phyloP scores from a whole-genome alignment of 306 rosid genomes.

The Mimosa pudica region DNA sequence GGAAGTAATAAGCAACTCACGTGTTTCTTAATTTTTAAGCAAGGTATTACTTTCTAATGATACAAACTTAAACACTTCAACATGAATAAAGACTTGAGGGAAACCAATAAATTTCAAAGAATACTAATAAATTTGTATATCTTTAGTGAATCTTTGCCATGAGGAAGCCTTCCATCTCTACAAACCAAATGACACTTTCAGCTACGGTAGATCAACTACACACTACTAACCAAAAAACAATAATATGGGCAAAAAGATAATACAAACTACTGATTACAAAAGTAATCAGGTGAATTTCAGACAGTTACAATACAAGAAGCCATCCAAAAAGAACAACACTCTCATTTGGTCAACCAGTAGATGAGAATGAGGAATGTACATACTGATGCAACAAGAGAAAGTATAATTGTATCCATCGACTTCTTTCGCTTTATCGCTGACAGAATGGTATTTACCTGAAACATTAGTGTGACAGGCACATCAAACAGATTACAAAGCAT shows the following conservation, averaged over 20 bases:
- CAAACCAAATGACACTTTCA: slow-evolving; percentile 8
- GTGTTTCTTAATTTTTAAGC: not conserved
- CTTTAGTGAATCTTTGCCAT: not conserved
- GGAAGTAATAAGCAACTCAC: too few species aligned
- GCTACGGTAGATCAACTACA: slow-evolving; percentile 23
- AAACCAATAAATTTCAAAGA: slow-evolving; percentile 10
- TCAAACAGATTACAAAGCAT: slow-evolving; percentile 16
- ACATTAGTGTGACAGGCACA: slow-evolving; percentile 19
- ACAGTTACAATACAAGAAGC: slow-evolving; percentile 25
- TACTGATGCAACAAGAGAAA: slow-evolving; percentile 86
- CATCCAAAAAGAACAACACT: not conserved
- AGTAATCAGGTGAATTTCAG: slow-evolving; percentile 3
- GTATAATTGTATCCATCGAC: slow-evolving; percentile 90
- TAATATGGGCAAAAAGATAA: not conserved
- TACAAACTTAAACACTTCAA: not conserved
- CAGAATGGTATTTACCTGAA: slow-evolving; percentile 92
- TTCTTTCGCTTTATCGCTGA: slow-evolving; percentile 86
- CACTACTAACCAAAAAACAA: slow-evolving; percentile 15
- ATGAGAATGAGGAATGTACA: slow-evolving; percentile 93
- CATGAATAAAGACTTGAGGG: not conserved
- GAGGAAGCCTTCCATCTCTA: slow-evolving; percentile 1
- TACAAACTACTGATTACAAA: not conserved
- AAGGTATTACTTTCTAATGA: not conserved
- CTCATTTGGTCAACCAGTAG: slow-evolving; percentile 93
- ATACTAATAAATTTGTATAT: slow-evolving; percentile 22